A percentile compares a stretch with the other conserved stretches of the same genome.
phyloP scores from a whole-genome alignment of 2,329 filamentous ascomycete species.

The Neofusicoccum kwambonambiense region DNA sequence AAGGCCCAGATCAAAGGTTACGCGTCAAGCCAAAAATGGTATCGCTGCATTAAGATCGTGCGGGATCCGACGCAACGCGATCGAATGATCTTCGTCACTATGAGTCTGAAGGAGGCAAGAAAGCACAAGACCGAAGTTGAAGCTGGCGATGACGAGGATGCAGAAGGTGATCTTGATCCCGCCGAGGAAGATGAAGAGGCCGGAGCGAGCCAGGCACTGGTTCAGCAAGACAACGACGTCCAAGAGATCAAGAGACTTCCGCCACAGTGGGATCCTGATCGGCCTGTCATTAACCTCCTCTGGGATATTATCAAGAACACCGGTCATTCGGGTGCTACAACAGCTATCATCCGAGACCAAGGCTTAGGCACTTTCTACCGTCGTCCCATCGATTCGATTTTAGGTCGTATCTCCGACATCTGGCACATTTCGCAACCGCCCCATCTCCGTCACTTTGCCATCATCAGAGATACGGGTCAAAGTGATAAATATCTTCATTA shows the following conservation, averaged over 20 bases:
- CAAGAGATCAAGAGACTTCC: constrained; percentile 36
- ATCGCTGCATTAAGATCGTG: constrained; percentile 42
- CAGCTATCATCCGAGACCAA: constrained; percentile 39
- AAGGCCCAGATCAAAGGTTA: constrained; percentile 36
- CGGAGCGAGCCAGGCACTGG: constrained; percentile 24
- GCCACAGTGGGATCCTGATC: constrained; percentile 57
- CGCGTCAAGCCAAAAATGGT: constrained; percentile 25
- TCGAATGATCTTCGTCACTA: constrained; percentile 31
- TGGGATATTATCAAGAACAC: constrained; percentile 48
- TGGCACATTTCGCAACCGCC: constrained; percentile 60
- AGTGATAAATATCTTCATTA: constrained; percentile 47
- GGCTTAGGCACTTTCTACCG: constrained; percentile 54
- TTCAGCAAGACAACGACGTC: constrained; percentile 25
- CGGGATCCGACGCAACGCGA: constrained; percentile 37
- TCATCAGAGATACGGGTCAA: constrained; percentile 55
- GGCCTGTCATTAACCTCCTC: constrained; percentile 52
- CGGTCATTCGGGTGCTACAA: constrained; percentile 51
- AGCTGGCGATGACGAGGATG: constrained; percentile 17
- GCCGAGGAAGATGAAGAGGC: constrained; percentile 30
- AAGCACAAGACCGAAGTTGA: constrained; percentile 4
- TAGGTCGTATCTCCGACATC: constrained; percentile 53
- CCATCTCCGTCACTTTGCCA: constrained; percentile 55
- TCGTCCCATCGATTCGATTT: constrained; percentile 53
- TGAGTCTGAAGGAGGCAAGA: constrained; percentile 24
- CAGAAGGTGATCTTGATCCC: constrained; percentile 9